These are phyloP conservation scores for Oxytropis ochrocephala DNA, from an alignment of 306 rosid species.

Conservation along the genomic window DNA sequence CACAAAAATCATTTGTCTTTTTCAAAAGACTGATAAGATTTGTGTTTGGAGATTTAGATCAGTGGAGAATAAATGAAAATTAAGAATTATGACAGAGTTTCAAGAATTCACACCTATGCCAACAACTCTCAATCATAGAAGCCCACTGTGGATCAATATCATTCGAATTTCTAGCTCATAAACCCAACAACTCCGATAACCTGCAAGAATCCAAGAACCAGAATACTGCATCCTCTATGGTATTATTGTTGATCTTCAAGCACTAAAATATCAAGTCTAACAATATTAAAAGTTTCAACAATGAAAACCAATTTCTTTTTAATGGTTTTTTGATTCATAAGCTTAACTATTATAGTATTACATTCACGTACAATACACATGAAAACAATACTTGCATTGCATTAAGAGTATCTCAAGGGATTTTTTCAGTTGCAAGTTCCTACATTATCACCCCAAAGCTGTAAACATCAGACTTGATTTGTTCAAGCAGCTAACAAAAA, in stretches of 20 bases:
- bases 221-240: neutral
- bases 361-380: neutral
- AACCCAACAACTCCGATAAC: too few relatives aligned
- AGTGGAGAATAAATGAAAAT: neutral
- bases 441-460: slow-evolving; percentile 96
- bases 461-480: slow-evolving; percentile 85
- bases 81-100: neutral
- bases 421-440: slow-evolving; percentile 94
- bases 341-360: neutral
- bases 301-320: neutral
- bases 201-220: too few relatives aligned
- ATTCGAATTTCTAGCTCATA: slow-evolving; percentile 83
- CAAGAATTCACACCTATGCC: slow-evolving; percentile 55
- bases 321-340: neutral
- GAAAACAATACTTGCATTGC: slow-evolving; percentile 79
- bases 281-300: neutral
- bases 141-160: slow-evolving; percentile 84
- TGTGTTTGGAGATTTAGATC: neutral
- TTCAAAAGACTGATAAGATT: neutral
- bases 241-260: neutral
- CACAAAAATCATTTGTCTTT: neutral
- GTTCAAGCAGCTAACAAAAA: slow-evolving; percentile 17
- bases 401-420: slow-evolving; percentile 96
- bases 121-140: slow-evolving; percentile 88
- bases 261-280: neutral